Conservation (phyloP, 2,329 filamentous ascomycete species). For the Dothidotthia symphoricarpi region DNA sequence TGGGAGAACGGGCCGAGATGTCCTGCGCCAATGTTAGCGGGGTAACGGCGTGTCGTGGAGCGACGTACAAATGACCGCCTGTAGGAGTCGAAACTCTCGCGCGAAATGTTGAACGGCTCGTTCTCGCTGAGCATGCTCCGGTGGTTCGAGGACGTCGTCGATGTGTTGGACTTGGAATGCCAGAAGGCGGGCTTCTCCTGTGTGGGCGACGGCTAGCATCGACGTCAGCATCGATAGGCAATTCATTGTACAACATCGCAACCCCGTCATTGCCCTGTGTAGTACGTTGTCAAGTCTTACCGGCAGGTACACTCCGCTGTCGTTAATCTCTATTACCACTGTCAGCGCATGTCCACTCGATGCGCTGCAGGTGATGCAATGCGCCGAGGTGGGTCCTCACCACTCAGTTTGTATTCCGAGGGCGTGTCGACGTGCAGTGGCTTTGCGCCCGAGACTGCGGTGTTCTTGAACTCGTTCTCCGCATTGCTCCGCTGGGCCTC, state of each 20-base stretch:
- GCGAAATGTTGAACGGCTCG: conserved; percentile 90
- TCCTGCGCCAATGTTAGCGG: conserved; percentile 61
- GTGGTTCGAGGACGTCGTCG: conserved; percentile 56
- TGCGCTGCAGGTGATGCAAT: conserved; percentile 4
- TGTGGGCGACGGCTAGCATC: conserved; percentile 69
- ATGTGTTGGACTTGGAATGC: conserved; percentile 53
- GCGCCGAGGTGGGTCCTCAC: conserved; percentile 33
- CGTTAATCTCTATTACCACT: conserved; percentile 74
- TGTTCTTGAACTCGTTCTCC: conserved; percentile 36
- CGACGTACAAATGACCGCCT: conserved; percentile 85
- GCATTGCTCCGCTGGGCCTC: conserved; percentile 31
- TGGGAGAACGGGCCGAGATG: conserved; percentile 81
- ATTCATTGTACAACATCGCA: no score
- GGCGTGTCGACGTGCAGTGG: conserved; percentile 47
- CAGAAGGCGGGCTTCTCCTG: conserved; percentile 81
- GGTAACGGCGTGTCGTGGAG: conserved; percentile 1
- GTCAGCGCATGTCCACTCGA: conserved; percentile 26
- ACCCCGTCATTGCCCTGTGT: no score
- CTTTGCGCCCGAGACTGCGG: conserved; percentile 38
- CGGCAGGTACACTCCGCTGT: conserved; percentile 90
- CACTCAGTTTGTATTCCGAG: conserved; percentile 54
- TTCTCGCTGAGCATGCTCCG: conserved; percentile 72
- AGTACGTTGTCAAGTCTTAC: conserved; percentile 54
- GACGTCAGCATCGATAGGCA: conserved; percentile 22
- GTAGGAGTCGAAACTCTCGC: conserved; percentile 97